These are phyloP conservation scores for Colletotrichum zoysiae DNA, from an alignment of 2,329 filamentous ascomycete genomes.

Conservation along the genomic window DNA sequence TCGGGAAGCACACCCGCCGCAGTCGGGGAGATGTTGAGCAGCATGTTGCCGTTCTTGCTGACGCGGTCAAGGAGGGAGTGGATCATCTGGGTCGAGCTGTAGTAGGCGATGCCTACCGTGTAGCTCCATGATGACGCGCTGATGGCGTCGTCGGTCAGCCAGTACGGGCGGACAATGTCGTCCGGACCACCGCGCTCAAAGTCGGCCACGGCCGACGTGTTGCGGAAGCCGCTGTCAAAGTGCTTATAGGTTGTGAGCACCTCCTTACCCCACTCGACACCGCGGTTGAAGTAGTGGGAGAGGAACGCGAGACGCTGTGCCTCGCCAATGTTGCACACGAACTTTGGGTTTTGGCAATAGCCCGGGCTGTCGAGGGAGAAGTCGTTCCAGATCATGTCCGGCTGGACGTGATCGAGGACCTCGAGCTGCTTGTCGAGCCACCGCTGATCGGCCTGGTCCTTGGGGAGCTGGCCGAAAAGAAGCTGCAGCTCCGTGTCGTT, in stretches of 20 bases:
- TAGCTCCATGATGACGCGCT: neutral
- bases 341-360: neutral
- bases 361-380: constrained; percentile 3
- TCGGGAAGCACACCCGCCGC: neutral
- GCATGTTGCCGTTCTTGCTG: constrained; percentile 3
- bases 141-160: neutral
- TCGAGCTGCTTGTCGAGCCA: neutral
- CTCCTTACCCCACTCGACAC: neutral
- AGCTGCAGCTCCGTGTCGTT: neutral
- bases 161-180: neutral
- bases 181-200: neutral
- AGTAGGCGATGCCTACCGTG: neutral
- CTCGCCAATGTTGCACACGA: neutral
- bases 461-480: neutral
- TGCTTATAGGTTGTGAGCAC: neutral
- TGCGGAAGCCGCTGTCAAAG: neutral
- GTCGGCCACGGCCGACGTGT: neutral
- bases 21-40: neutral
- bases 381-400: neutral
- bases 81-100: neutral
- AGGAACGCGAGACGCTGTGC: neutral
- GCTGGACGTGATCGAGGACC: neutral
- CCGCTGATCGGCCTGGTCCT: neutral
- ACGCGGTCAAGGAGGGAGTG: neutral
- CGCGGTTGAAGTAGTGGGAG: neutral